These are phyloP conservation scores for Leptographium radiaticola DNA, from an alignment of 2,329 filamentous ascomycete species.

Conservation along the genomic window DNA sequence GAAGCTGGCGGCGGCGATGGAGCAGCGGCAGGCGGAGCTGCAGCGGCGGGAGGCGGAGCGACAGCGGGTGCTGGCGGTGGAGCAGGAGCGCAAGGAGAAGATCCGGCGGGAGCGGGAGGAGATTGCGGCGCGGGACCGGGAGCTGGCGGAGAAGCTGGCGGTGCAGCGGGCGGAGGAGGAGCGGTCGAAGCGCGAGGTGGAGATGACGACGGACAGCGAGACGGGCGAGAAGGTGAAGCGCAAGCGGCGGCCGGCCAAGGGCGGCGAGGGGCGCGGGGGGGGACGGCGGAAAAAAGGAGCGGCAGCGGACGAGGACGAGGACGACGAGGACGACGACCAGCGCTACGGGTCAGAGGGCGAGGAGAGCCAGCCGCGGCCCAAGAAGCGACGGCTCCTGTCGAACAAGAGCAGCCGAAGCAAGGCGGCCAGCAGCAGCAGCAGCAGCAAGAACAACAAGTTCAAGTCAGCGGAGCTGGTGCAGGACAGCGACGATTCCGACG, in stretches of 20 bases:
- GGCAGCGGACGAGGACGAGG: slow-evolving; percentile 44
- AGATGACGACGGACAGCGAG: slow-evolving; percentile 70
- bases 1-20: slow-evolving; percentile 69
- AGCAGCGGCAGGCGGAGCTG: slow-evolving; percentile 69
- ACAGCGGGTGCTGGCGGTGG: slow-evolving; percentile 51
- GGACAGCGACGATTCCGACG: slow-evolving; percentile 49
- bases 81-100: slow-evolving; percentile 63
- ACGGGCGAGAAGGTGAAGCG: slow-evolving; percentile 71
- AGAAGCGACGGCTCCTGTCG: slow-evolving; percentile 45
- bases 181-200: slow-evolving; percentile 53
- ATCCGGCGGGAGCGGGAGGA: slow-evolving; percentile 75
- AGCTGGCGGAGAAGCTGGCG: slow-evolving; percentile 59
- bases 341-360: slow-evolving; percentile 21
- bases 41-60: slow-evolving; percentile 66
- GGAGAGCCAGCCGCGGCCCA: slow-evolving; percentile 36
- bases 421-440: too few species aligned
- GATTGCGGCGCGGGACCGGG: slow-evolving; percentile 64
- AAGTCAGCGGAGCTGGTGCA: slow-evolving; percentile 79
- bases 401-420: slow-evolving; percentile 13
- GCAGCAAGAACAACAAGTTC: slow-evolving; percentile 45
- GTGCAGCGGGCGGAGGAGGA: slow-evolving; percentile 62
- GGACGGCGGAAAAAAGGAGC: slow-evolving; percentile 25
- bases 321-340: not conserved
- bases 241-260: slow-evolving; percentile 47
- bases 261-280: not conserved